phyloP scores from a whole-genome alignment of 371 early-diverging fungal genomes.

The Actinomucor elegans region DNA sequence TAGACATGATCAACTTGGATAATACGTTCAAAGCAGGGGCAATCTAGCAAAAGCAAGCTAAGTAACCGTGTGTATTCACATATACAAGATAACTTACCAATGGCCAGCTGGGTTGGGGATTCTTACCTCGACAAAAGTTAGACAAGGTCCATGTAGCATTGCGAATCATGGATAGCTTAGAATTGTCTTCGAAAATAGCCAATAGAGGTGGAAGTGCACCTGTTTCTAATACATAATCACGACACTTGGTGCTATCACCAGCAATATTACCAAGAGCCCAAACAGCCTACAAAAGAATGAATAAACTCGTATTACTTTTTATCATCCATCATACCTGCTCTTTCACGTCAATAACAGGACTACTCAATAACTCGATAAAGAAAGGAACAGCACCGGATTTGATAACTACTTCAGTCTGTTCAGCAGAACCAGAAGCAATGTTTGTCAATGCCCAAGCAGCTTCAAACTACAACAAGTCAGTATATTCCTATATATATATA shows the following conservation, averaged over 20 bases:
- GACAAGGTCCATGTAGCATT: constrained; percentile 99
- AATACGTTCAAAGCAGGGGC: constrained; percentile 84
- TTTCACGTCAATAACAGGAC: constrained; percentile 84
- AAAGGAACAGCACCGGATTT: constrained; percentile 90
- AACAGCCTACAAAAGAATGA: constrained; percentile 73
- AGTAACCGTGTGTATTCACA: background rate
- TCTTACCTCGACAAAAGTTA: constrained; percentile 99
- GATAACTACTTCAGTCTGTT: constrained; percentile 95
- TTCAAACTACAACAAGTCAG: constrained; percentile 91
- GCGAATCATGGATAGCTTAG: constrained; percentile 91
- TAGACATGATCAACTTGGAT: constrained; percentile 82
- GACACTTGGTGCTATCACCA: constrained; percentile 95
- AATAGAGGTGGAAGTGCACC: constrained; percentile 89
- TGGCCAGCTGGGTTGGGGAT: constrained; percentile 93
- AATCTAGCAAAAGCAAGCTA: constrained; percentile 52
- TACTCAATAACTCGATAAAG: constrained; percentile 89
- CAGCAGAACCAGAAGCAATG: constrained; percentile 97
- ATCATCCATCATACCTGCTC: constrained; percentile 76
- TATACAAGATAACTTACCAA: constrained; percentile 46
- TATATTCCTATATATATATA: background rate
- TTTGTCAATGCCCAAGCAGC: constrained; percentile 99
- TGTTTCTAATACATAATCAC: constrained; percentile 89
- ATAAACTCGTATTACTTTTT: background rate
- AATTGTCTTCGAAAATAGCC: constrained; percentile 78
- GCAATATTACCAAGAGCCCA: constrained; percentile 99